phyloP scores from a whole-genome alignment of 805 yeast genomes.

The Citeromyces matritensis region DNA sequence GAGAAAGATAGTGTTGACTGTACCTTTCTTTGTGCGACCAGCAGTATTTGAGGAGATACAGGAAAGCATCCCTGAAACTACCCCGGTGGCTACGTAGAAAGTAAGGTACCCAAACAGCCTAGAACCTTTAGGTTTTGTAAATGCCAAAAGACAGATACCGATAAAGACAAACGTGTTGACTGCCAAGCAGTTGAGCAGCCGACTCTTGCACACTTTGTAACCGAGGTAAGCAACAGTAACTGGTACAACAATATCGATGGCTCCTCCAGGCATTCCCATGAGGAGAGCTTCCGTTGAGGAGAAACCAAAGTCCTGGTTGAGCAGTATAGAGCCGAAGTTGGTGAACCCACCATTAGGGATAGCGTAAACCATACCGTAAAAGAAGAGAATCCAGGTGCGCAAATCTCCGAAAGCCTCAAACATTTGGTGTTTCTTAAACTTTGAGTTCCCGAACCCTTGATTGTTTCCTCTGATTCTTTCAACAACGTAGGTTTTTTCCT shows the following conservation, averaged over 20 bases:
- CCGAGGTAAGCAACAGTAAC: conserved; percentile 7
- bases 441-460: conserved; percentile 41
- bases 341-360: conserved; percentile 44
- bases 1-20: conserved; percentile 37
- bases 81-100: conserved; percentile 11
- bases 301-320: conserved; percentile 19
- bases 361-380: conserved; percentile 24
- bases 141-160: conserved; percentile 13
- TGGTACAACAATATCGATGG: conserved; percentile 19
- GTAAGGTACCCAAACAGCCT: conserved; percentile 16
- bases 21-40: conserved; percentile 57
- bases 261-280: conserved; percentile 22
- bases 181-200: conserved; percentile 15
- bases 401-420: conserved; percentile 32
- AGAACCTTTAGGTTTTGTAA: conserved; percentile 10
- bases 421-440: conserved; percentile 39
- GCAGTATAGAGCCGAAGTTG: conserved; percentile 27
- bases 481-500: conserved; percentile 28
- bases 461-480: conserved; percentile 37
- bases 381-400: conserved; percentile 31
- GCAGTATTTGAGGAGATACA: conserved; percentile 26
- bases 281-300: conserved; percentile 11
- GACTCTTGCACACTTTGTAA: conserved; percentile 12
- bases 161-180: conserved; percentile 8
- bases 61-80: conserved; percentile 11